Evolutionary conservation across 1,139 yeast genomes (phyloP).

Genomic region (Arxiozyma bovina): DNA sequence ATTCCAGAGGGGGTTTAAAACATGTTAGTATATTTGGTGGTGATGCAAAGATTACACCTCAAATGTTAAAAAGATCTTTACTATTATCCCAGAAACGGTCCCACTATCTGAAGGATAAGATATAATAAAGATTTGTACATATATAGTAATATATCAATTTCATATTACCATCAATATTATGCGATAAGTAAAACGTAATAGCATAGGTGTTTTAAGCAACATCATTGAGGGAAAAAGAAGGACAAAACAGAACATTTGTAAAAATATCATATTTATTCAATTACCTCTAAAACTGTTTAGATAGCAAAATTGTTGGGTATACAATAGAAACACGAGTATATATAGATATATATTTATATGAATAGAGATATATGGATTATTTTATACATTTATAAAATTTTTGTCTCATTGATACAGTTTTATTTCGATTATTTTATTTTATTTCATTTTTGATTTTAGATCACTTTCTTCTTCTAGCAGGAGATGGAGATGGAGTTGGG

Average conservation of each 20-base stretch:
- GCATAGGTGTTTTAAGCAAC: not conserved
- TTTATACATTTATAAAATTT: too few relatives aligned
- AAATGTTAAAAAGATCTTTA: constrained; percentile 40
- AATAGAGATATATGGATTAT: too few relatives aligned
- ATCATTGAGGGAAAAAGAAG: not conserved
- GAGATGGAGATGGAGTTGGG: constrained; percentile 38
- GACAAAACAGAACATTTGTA: not conserved
- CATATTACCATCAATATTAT: not conserved
- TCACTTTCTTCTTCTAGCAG: constrained; percentile 31
- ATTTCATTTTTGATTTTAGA: not conserved
- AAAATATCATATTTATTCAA: not conserved
- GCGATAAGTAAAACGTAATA: not conserved
- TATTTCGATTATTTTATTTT: not conserved
- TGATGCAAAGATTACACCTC: constrained; percentile 39
- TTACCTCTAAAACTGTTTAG: not conserved
- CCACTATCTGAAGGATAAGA: constrained; percentile 21
- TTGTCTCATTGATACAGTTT: not conserved
- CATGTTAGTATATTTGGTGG: constrained; percentile 38
- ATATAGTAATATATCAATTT: not conserved
- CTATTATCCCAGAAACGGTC: constrained; percentile 39
- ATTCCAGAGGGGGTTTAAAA: constrained; percentile 29
- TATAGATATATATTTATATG: too few relatives aligned
- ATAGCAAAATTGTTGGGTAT: too few relatives aligned
- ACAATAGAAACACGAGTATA: not conserved
- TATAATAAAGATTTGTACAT: not conserved